Conservation (phyloP, 108 stramenopile species). For the Asterionellopsis glacialis region DNA sequence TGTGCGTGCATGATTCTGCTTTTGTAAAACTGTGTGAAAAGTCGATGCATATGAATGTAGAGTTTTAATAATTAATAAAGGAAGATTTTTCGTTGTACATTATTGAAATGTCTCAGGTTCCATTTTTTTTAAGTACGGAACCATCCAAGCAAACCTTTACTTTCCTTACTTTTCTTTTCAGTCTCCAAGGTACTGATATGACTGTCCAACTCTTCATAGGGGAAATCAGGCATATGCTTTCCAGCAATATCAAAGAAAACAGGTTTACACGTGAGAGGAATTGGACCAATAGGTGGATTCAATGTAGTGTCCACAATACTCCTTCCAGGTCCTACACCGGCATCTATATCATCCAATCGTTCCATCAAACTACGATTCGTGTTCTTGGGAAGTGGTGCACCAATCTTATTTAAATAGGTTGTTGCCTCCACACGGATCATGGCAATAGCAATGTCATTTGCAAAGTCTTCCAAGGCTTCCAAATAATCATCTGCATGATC, state of each 20-base stretch:
- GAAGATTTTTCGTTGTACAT: too few species aligned
- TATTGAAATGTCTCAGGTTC: too few species aligned
- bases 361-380: conserved; percentile 47
- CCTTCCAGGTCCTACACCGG: conserved; percentile 28
- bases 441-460: conserved; percentile 28
- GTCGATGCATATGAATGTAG: too few species aligned
- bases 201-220: conserved; percentile 41
- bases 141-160: conserved; percentile 33
- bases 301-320: conserved; percentile 22
- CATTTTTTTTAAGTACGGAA: conserved; percentile 9
- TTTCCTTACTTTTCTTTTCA: conserved; percentile 21
- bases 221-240: conserved; percentile 42
- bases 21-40: too few species aligned
- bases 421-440: conserved; percentile 30
- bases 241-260: conserved; percentile 77
- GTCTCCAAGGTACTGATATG: conserved; percentile 19
- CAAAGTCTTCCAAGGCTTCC: conserved; percentile 42
- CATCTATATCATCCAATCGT: conserved; percentile 61
- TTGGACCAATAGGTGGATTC: conserved; percentile 31
- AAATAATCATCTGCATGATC: conserved; percentile 44
- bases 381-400: not conserved
- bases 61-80: too few species aligned
- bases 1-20: too few species aligned
- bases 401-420: conserved; percentile 19
- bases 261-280: conserved; percentile 56